These are phyloP conservation scores for Sclerotinia nivalis DNA, from an alignment of 2,329 filamentous ascomycete genomes.

Conservation along the genomic window DNA sequence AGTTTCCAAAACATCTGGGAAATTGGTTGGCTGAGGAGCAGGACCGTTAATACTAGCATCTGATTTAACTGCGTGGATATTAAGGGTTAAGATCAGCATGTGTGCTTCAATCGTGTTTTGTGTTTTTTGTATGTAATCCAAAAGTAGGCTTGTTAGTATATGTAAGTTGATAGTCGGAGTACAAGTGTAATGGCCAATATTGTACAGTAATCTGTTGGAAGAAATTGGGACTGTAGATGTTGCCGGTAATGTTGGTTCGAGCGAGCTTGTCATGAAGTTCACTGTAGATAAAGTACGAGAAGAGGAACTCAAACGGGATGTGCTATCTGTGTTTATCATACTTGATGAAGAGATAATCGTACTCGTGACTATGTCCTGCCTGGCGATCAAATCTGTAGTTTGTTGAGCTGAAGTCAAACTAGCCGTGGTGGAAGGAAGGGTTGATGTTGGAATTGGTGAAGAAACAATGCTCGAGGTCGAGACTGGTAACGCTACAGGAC, in stretches of 20 bases:
- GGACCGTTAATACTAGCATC: slow-evolving; percentile 47
- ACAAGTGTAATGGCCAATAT: slow-evolving; percentile 58
- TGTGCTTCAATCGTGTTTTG: slow-evolving; percentile 56
- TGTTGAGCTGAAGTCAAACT: slow-evolving; percentile 7
- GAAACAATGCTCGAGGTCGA: neutral
- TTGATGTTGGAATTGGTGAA: slow-evolving; percentile 6
- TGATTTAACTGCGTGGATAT: slow-evolving; percentile 58
- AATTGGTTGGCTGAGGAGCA: slow-evolving; percentile 43
- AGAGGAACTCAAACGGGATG: neutral
- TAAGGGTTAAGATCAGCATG: slow-evolving; percentile 55
- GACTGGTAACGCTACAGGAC: slow-evolving; percentile 49
- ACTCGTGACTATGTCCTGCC: neutral
- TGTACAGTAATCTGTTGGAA: slow-evolving; percentile 42
- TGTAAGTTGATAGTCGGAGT: slow-evolving; percentile 53
- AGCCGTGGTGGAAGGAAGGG: slow-evolving; percentile 30
- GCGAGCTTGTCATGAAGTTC: slow-evolving; percentile 25
- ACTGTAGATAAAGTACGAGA: neutral
- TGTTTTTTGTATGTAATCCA: slow-evolving; percentile 55
- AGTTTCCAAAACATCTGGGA: slow-evolving; percentile 49
- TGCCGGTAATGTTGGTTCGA: slow-evolving; percentile 31
- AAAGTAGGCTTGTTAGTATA: slow-evolving; percentile 51
- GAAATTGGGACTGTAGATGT: slow-evolving; percentile 26
- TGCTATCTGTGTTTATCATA: neutral
- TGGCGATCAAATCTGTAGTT: slow-evolving; percentile 15
- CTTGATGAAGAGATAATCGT: neutral